Evolutionary conservation across 345 rosid species (phyloP).

Genomic region (Brassica incana): DNA sequence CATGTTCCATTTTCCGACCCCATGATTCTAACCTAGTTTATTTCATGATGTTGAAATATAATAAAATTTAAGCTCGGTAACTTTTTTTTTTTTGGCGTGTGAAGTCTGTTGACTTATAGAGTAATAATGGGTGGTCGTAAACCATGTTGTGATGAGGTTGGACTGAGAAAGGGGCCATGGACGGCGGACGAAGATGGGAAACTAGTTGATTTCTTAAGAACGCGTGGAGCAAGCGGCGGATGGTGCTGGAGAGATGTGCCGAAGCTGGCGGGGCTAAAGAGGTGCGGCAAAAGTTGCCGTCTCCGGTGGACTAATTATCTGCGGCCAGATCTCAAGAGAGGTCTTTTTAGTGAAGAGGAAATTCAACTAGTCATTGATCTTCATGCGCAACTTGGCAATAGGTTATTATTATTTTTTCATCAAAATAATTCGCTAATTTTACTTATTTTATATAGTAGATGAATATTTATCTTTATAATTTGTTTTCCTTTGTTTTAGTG

Average conservation of each 20-base stretch:
- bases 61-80: not conserved
- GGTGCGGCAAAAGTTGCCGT: slow-evolving; percentile 83
- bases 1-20: slow-evolving; percentile 7
- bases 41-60: slow-evolving; percentile 10
- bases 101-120: not conserved
- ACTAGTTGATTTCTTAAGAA: slow-evolving; percentile 58
- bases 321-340: slow-evolving; percentile 75
- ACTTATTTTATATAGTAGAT: not conserved
- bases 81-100: not conserved
- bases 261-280: slow-evolving; percentile 66
- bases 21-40: not conserved
- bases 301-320: slow-evolving; percentile 89
- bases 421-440: not conserved
- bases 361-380: slow-evolving; percentile 68
- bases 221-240: slow-evolving; percentile 63
- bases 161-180: slow-evolving; percentile 81
- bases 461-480: not conserved
- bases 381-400: slow-evolving; percentile 71
- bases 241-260: slow-evolving; percentile 83
- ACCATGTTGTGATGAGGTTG: slow-evolving; percentile 69
- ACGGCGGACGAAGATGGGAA: slow-evolving; percentile 68
- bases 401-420: slow-evolving; percentile 34
- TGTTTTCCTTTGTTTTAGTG: not conserved
- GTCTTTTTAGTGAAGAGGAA: slow-evolving; percentile 63
- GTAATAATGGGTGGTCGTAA: slow-evolving; percentile 56